Base-by-base conservation (phyloP, 768 basidiomycete genomes). In the Dentipellis sp. region DNA sequence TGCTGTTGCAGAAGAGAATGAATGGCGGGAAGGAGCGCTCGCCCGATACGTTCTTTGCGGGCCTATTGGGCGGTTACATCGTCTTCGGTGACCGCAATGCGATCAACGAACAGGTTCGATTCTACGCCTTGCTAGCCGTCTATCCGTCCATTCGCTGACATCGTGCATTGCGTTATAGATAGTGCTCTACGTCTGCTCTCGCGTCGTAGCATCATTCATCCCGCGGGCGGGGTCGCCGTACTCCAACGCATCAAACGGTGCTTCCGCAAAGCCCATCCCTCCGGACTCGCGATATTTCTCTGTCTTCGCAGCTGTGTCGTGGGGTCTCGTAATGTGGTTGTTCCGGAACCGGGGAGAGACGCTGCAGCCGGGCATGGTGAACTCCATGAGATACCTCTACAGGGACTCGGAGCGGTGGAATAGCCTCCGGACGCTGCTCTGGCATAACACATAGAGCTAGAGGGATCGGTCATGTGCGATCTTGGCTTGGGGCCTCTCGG, bases 271-370 rank as follows among this genome's bases (percentile, higher is more conserved):
- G 65, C 89, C 94, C 2, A 69, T 91, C 37, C 93, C 94, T 7
- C 94, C 94, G 3, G 81, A 95, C 65, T 75, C 91, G 16, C 74
- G 80, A 12, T 86, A 90, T 67, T 99, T 98, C 71, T 82, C 88
- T 1, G 66, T 89, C 47, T 93, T 94, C 59, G 89, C 94, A 3
- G 91, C 94, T 0, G 62, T 97, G 12, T 80, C 86, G 35, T 98
- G 97, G 97, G 97, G 92, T 46, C 79, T 87, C 8, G 94, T 97
- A 48, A 97, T 99, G 95, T 99, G 88, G 81, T 73, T 97, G 58
- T 98, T 94, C 79, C 78, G 84, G 65, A 77, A 97, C 69, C 77
- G 82, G 19, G 83, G 89, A 50, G 87, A 97, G 72, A 85, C 84
- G n/a, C 83, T 99, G 58, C 94, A 98, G 65, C 91, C 92, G 16